Evolutionary conservation across 2,329 filamentous ascomycete species (phyloP).

Genomic region (Penicillium brevicompactum): DNA sequence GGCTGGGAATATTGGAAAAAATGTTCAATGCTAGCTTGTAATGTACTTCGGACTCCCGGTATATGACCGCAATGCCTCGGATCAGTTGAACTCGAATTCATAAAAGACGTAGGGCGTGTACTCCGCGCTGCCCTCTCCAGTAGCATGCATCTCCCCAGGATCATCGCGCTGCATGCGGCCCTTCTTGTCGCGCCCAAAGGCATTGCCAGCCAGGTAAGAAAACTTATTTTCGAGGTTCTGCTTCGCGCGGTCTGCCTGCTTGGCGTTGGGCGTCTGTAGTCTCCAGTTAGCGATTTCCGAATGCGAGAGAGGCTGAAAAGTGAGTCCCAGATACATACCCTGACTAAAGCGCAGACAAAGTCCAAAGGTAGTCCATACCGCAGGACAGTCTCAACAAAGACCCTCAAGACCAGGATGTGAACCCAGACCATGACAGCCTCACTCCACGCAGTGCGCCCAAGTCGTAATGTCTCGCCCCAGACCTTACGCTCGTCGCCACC

Average conservation of each 20-base stretch:
- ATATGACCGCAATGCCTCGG: background rate
- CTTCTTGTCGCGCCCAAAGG: conserved; percentile 90
- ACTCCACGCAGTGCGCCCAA: conserved; percentile 90
- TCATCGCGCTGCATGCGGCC: conserved; percentile 91
- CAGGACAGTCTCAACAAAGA: conserved; percentile 98
- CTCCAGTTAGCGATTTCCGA: conserved; percentile 6
- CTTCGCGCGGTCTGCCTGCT: conserved; percentile 77
- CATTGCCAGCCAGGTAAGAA: conserved; percentile 91
- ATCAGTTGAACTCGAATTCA: conserved; percentile 75
- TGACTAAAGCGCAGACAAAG: conserved; percentile 80
- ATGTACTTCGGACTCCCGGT: too few species aligned
- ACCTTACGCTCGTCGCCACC: conserved; percentile 85
- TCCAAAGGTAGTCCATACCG: conserved; percentile 90
- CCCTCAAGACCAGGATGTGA: conserved; percentile 84
- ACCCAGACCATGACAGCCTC: conserved; percentile 96
- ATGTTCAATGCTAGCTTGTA: background rate
- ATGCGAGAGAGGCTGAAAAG: background rate
- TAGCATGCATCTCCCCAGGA: conserved; percentile 80
- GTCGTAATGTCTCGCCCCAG: conserved; percentile 85
- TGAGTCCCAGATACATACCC: conserved; percentile 59
- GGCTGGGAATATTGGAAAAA: background rate
- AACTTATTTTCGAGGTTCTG: conserved; percentile 79
- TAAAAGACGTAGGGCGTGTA: conserved; percentile 98
- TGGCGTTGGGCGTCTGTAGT: conserved; percentile 70
- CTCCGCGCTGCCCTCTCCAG: conserved; percentile 68